phyloP scores from a whole-genome alignment of 257 asterid species.

The Rhazya stricta region DNA sequence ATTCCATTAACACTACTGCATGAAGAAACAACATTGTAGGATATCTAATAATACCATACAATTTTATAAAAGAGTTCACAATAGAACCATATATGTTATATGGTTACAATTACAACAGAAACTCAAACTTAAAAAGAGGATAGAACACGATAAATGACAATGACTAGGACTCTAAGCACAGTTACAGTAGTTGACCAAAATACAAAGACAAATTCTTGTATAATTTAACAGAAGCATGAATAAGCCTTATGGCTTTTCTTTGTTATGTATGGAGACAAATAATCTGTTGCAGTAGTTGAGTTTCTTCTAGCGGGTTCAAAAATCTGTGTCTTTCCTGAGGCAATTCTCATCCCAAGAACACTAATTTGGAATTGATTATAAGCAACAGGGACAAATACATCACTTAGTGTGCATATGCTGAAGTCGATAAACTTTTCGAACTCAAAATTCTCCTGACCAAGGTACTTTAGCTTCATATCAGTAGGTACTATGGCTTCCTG shows the following conservation, averaged over 20 bases:
- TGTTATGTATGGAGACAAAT: slow-evolving; percentile 34
- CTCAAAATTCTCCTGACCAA: slow-evolving; percentile 12
- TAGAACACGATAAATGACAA: no score
- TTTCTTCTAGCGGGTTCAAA: slow-evolving; percentile 31
- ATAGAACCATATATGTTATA: no score
- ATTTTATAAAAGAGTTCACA: no score
- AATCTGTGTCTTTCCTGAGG: slow-evolving; percentile 44
- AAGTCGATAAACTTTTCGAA: slow-evolving; percentile 46
- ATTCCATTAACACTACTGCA: no score
- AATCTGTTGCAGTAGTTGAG: slow-evolving; percentile 17
- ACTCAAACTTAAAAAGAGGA: no score
- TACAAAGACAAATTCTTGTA: neutral
- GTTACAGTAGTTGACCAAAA: no score
- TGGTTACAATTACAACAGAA: no score
- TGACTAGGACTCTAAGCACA: no score
- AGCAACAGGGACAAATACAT: slow-evolving; percentile 38
- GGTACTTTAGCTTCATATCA: slow-evolving; percentile 27
- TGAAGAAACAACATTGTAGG: no score
- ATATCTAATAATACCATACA: no score
- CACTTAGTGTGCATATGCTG: slow-evolving; percentile 36
- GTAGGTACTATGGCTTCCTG: slow-evolving; percentile 48
- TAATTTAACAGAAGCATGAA: slow-evolving; percentile 46
- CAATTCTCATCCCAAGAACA: slow-evolving; percentile 52
- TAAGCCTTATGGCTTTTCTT: slow-evolving; percentile 43
- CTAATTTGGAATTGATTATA: slow-evolving; percentile 37